These are phyloP conservation scores for Daldinia eschscholtzii DNA, from an alignment of 2,329 filamentous ascomycete genomes.

Conservation along the genomic window DNA sequence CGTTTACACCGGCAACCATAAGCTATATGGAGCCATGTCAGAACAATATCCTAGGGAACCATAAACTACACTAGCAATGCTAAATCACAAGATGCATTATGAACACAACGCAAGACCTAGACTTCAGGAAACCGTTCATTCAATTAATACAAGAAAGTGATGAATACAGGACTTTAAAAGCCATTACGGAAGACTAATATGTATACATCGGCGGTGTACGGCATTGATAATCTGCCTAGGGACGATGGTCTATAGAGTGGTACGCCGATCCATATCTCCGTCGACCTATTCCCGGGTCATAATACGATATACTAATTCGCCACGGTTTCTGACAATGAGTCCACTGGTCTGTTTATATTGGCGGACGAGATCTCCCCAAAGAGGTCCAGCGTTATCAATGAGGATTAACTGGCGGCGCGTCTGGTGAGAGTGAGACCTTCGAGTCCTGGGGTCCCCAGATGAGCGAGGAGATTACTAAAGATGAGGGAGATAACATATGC, in stretches of 20 bases:
- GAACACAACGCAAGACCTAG: no score
- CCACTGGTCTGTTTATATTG: slow-evolving; percentile 70
- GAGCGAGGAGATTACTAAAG: slow-evolving; percentile 30
- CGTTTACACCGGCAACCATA: no score
- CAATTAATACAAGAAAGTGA: no score
- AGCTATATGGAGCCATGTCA: no score
- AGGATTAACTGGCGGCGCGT: slow-evolving; percentile 61
- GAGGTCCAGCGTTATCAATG: slow-evolving; percentile 74
- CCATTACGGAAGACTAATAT: slow-evolving; percentile 54
- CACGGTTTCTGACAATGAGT: slow-evolving; percentile 69
- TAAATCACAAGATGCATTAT: no score
- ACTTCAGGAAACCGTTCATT: no score
- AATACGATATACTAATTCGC: slow-evolving; percentile 84
- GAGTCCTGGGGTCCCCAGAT: slow-evolving; percentile 62
- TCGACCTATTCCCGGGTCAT: slow-evolving; percentile 75
- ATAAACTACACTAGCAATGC: no score
- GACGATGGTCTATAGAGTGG: slow-evolving; percentile 52
- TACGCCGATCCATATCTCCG: slow-evolving; percentile 74
- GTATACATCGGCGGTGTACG: slow-evolving; percentile 76
- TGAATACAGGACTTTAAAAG: slow-evolving; percentile 35
- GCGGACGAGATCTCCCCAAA: slow-evolving; percentile 50
- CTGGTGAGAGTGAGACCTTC: slow-evolving; percentile 43
- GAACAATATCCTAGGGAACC: no score
- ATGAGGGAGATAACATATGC: not conserved
- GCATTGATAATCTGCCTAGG: slow-evolving; percentile 54